Evolutionary conservation across 2,329 filamentous ascomycete genomes (phyloP).

Genomic region (Zalaria sp.): DNA sequence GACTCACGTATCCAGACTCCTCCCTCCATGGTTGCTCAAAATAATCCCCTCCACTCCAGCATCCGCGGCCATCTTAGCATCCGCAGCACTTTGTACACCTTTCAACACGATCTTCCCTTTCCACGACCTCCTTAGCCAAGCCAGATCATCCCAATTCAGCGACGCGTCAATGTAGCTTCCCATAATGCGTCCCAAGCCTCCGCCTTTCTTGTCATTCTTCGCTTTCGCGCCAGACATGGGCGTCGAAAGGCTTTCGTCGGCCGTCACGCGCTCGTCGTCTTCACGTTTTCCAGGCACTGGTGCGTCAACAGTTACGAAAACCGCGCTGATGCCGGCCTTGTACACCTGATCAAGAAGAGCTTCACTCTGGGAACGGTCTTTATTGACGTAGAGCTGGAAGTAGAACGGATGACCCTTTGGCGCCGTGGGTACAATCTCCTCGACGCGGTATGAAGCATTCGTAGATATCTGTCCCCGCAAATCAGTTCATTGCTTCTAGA

Average conservation of each 20-base stretch:
- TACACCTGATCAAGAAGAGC: slow-evolving; percentile 33
- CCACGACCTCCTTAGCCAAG: slow-evolving; percentile 28
- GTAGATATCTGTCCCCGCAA: slow-evolving; percentile 10
- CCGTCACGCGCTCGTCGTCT: slow-evolving; percentile 31
- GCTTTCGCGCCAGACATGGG: slow-evolving; percentile 37
- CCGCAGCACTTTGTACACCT: slow-evolving; percentile 25
- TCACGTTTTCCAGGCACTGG: slow-evolving; percentile 43
- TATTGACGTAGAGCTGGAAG: slow-evolving; percentile 51
- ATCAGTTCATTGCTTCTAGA: no score
- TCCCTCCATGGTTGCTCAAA: slow-evolving; percentile 38
- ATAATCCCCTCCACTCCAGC: slow-evolving; percentile 31
- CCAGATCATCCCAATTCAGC: slow-evolving; percentile 35
- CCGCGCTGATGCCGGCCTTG: slow-evolving; percentile 32
- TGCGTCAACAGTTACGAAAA: slow-evolving; percentile 46
- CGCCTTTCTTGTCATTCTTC: slow-evolving; percentile 40
- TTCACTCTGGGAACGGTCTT: slow-evolving; percentile 37
- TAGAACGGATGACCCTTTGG: slow-evolving; percentile 26
- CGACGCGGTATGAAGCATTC: slow-evolving; percentile 18
- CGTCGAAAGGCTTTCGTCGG: slow-evolving; percentile 31
- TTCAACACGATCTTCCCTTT: slow-evolving; percentile 29
- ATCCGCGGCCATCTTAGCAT: slow-evolving; percentile 26
- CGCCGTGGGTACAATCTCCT: slow-evolving; percentile 15
- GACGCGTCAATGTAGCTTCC: slow-evolving; percentile 43
- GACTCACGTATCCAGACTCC: slow-evolving; percentile 31
- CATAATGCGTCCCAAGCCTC: slow-evolving; percentile 41